Base-by-base conservation (phyloP, 2,329 filamentous ascomycete species). In the Rutstroemia sp. region DNA sequence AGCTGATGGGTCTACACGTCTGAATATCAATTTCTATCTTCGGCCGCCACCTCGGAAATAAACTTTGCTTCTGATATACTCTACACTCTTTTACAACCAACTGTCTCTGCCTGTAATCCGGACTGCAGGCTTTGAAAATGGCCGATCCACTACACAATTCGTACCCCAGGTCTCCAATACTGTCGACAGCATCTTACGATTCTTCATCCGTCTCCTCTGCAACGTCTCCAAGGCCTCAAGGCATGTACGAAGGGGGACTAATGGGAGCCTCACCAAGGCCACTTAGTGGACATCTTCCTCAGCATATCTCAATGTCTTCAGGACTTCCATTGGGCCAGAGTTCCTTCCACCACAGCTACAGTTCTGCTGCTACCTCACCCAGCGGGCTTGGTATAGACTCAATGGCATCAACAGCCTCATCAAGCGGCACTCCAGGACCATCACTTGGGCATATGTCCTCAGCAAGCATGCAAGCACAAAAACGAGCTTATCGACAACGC, bases 401-500 rank as follows among this genome's bases (percentile, higher is more conserved):
- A 40, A 70, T 84, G 51, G 75, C 79, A n/a, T 82, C 80, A 19
- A 77, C 75, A 61, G 80, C 82, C 56, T 83, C 81, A 56, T 76
- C 77, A 55, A 72, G 73, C 62, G 78, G 78, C 67, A 82, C 79
- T 16, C 81, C 80, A 27, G 77, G 76, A 66, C 64, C 71, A 67
- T 58, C 64, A 69, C 47, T 72, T 66, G 51, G 65, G 50, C 58
- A 66, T 51, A 64, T 67, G 63, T 63, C 64, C 38, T 61, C 75
- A 23, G 75, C 79, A 39, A 78, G 77, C 64, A 71, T 81, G 62
- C 87, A 88, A 64, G 82, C 87, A 34, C 90, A 95, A 71, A 97
- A 97, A 72, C 80, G 94, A 68, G 92, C 94, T 2, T 99, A 97
- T 74, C 84, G 94, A 23, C 94, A 99, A 71, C 80, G 94, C 63